These are phyloP conservation scores for Mycena amicta DNA, from an alignment of 768 basidiomycete species.

Conservation along the genomic window DNA sequence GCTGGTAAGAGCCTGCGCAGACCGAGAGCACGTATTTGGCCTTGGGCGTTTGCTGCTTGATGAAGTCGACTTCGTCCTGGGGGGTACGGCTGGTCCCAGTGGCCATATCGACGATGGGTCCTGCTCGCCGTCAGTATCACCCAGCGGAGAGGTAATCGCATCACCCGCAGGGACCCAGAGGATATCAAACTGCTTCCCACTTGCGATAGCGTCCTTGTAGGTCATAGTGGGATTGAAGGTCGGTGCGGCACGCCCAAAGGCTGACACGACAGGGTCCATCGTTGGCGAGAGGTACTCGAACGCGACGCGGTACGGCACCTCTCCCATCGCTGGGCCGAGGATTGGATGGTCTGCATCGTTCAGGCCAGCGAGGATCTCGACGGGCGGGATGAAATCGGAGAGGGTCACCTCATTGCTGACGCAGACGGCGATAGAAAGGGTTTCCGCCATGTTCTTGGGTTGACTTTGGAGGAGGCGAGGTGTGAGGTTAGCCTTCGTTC, in stretches of 20 bases:
- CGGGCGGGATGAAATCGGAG: background rate
- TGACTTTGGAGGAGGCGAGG: too few relatives aligned
- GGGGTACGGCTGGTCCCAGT: constrained; percentile 4
- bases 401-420: background rate
- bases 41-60: constrained; percentile 28
- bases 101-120: background rate
- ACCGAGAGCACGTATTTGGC: constrained; percentile 37
- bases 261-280: background rate
- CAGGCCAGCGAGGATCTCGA: background rate
- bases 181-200: constrained; percentile 15
- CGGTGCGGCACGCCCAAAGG: background rate
- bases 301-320: background rate
- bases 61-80: constrained; percentile 22
- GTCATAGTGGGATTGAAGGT: constrained; percentile 20
- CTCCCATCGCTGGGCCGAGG: background rate
- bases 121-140: constrained; percentile 18
- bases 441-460: background rate
- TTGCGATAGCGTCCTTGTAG: constrained; percentile 10
- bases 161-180: too few relatives aligned
- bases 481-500: too few relatives aligned
- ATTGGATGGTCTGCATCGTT: background rate
- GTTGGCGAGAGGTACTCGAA: background rate
- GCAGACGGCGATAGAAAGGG: background rate
- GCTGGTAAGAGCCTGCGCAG: constrained; percentile 34
- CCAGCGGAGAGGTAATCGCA: constrained; percentile 14